Evolutionary conservation across 2,329 filamentous ascomycete species (phyloP), one percentile per base, ranked within the genome.

Genomic region (Verticillium alfalfae): DNA sequence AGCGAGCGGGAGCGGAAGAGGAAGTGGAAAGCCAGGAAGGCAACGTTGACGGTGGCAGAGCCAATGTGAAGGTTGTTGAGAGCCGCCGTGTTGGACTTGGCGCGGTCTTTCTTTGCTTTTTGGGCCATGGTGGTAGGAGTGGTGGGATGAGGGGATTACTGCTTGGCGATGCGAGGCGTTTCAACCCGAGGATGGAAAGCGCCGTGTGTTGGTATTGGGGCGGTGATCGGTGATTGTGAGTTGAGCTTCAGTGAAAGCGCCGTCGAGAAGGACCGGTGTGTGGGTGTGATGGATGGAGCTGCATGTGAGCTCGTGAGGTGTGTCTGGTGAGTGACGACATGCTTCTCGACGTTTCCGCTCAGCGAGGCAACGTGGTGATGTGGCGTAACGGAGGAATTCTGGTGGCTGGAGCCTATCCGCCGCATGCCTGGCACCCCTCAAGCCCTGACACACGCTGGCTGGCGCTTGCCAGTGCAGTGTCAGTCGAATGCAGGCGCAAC

Each of bases 31-130:
- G 92, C 71, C 62, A 96, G 80, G 79, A 94, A 97, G 71, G 92
- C 71, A 62, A 74, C 70, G 74, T 98, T 93, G 71, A 96, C 79
- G 67, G 79, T 71, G 64, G 91, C 79, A 56, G 92, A 88, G 65
- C 90, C 89, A 61, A 91, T 79, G 74, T 97, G 94, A 34, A 95
- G 91, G 71, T 88, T 91, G 72, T 89, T 91, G 56, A 99, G 87
- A 54, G 90, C 82, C 38, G 86, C 80, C 56, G 85, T 81, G 76
- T 98, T 98, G 77, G 89, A 86, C 68, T 89, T 90, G 62, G 95
- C 95, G 65, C 78, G 78, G 69, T 86, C 84, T 69, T 87, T 87
- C 71, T 84, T 85, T 61, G 84, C 84, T 71, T 87, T 87, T 70
- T 87, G 84, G 36, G 84, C 84, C 84, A 87, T 87, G 64, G 59